These are phyloP conservation scores for Immersiporthe knoxdaviesiana DNA, from an alignment of 2,329 filamentous ascomycete species.

Conservation along the genomic window DNA sequence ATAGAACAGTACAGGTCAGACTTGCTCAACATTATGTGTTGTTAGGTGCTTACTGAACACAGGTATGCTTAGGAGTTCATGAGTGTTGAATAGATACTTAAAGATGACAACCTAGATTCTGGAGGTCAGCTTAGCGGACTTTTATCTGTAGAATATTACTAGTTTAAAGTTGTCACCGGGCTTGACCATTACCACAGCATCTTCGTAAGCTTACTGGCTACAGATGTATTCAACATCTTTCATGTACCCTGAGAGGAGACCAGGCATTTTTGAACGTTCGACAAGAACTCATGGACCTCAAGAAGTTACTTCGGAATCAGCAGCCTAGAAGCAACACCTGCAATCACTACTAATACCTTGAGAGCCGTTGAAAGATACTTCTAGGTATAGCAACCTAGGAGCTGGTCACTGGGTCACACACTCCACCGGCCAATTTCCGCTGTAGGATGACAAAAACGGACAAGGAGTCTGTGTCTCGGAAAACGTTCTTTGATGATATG, in stretches of 20 bases:
- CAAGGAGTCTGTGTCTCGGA: not conserved
- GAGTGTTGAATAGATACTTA: slow-evolving; percentile 31
- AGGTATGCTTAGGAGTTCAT: slow-evolving; percentile 39
- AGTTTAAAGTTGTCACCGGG: no score
- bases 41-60: slow-evolving; percentile 40
- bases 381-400: slow-evolving; percentile 30
- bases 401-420: no score
- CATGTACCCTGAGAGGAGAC: no score
- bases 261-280: no score
- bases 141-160: no score
- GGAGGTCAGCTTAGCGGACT: not conserved
- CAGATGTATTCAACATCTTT: slow-evolving; percentile 49
- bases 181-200: slow-evolving; percentile 41
- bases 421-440: no score
- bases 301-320: no score
- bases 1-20: slow-evolving; percentile 42
- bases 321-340: no score
- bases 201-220: slow-evolving; percentile 47
- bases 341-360: no score
- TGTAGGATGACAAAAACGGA: not conserved
- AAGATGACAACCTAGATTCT: not conserved
- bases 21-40: slow-evolving; percentile 37
- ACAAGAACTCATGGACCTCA: no score
- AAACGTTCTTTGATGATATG: not conserved
- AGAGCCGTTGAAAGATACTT: slow-evolving; percentile 41